A percentile compares a stretch with the other conserved stretches of the same genome.
Conservation (phyloP, 139 green algal genomes). For the Gonium pectorale region DNA sequence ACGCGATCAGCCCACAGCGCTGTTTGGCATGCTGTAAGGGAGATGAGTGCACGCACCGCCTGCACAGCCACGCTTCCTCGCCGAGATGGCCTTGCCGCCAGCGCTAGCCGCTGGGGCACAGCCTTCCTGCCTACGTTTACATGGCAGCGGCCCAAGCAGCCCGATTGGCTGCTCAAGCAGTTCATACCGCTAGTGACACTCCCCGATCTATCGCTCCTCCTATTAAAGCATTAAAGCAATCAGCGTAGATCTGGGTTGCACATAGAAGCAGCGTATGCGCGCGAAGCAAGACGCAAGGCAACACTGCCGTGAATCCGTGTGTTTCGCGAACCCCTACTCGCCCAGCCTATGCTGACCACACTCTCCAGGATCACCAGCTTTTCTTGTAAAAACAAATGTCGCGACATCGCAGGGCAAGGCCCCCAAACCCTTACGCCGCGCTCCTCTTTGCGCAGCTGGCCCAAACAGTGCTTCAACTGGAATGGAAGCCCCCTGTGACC, state of each 20-base stretch:
- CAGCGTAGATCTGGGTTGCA: too few relatives aligned
- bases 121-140: not conserved
- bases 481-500: slow-evolving; percentile 79
- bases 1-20: not conserved
- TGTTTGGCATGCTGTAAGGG: not conserved
- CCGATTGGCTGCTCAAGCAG: slow-evolving; percentile 3
- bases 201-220: too few relatives aligned
- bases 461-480: slow-evolving; percentile 63
- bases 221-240: too few relatives aligned
- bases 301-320: too few relatives aligned
- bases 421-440: slow-evolving; percentile 55
- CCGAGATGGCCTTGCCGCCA: not conserved
- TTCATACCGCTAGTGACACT: too few relatives aligned
- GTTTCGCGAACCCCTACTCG: too few relatives aligned
- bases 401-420: not conserved
- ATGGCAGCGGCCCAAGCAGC: slow-evolving; percentile 13
- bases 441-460: slow-evolving; percentile 58
- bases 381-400: not conserved
- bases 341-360: too few relatives aligned
- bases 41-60: slow-evolving; percentile 11
- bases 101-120: not conserved
- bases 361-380: too few relatives aligned
- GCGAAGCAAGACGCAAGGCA: too few relatives aligned
- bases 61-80: slow-evolving; percentile 35
- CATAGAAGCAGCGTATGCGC: too few relatives aligned